These are phyloP conservation scores for Magnaporthiopsis rhizophila DNA, from an alignment of 2,329 filamentous ascomycete genomes.

Conservation along the genomic window DNA sequence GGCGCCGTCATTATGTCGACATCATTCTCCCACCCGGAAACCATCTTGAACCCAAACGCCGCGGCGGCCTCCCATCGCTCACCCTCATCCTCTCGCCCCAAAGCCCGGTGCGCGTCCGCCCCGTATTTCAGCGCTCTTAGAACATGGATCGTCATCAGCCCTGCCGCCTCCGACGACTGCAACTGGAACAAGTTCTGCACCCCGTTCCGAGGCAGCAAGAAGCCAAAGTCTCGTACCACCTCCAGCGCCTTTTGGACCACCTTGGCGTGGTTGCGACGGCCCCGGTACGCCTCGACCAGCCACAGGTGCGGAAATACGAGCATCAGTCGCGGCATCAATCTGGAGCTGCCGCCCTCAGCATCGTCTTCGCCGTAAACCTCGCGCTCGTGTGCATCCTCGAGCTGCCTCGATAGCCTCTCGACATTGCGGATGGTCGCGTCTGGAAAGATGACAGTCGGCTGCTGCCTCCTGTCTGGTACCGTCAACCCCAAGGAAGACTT, in stretches of 20 bases:
- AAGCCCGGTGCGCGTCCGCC: slow-evolving; percentile 20
- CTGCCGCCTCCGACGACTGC: not conserved
- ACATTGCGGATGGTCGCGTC: slow-evolving; percentile 24
- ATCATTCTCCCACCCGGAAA: slow-evolving; percentile 25
- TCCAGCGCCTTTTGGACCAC: slow-evolving; percentile 21
- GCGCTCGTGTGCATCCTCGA: slow-evolving; percentile 24
- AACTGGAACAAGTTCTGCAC: not conserved
- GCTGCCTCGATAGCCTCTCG: slow-evolving; percentile 21
- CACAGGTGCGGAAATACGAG: slow-evolving; percentile 28
- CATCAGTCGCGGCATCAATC: slow-evolving; percentile 21
- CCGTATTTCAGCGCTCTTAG: slow-evolving; percentile 23
- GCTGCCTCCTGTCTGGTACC: slow-evolving; percentile 6
- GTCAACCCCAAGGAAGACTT: slow-evolving; percentile 1
- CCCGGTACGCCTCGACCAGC: slow-evolving; percentile 24
- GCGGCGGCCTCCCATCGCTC: slow-evolving; percentile 20
- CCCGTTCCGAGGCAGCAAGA: slow-evolving; percentile 15
- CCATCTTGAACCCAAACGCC: slow-evolving; percentile 21
- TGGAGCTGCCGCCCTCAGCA: not conserved
- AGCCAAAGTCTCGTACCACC: slow-evolving; percentile 27
- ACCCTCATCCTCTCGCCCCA: slow-evolving; percentile 21
- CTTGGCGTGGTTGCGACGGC: slow-evolving; percentile 24
- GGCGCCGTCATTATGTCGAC: not conserved
- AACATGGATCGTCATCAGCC: slow-evolving; percentile 26
- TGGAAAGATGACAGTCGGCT: slow-evolving; percentile 16
- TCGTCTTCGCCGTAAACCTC: slow-evolving; percentile 17